Percentiles rank a stretch among this genome's conserved stretches.
Conservation (phyloP, 2,329 filamentous ascomycete genomes). For the Fusarium compactum region DNA sequence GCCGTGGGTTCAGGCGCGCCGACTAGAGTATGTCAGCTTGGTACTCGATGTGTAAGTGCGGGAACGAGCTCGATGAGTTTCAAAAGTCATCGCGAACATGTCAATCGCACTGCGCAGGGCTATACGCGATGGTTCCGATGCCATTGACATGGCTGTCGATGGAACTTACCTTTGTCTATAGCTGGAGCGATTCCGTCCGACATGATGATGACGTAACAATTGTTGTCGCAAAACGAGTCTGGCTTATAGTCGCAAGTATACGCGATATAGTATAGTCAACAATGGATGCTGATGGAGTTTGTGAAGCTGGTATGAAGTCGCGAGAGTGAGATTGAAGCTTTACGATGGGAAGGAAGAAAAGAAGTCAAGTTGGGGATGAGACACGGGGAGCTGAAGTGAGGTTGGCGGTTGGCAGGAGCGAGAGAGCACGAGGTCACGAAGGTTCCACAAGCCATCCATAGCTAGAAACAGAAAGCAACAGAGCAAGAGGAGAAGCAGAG, state of each 20-base stretch:
- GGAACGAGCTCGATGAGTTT: not conserved
- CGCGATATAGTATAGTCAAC: slow-evolving; percentile 16
- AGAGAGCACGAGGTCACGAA: slow-evolving; percentile 49
- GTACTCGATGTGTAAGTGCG: slow-evolving; percentile 8
- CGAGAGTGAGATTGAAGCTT: slow-evolving; percentile 17
- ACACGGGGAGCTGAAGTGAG: slow-evolving; percentile 41
- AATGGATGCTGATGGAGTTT: slow-evolving; percentile 16
- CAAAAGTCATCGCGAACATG: slow-evolving; percentile 6
- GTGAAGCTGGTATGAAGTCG: slow-evolving; percentile 21
- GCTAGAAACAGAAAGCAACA: slow-evolving; percentile 18
- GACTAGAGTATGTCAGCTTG: slow-evolving; percentile 44
- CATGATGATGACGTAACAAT: slow-evolving; percentile 53
- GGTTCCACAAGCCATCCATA: slow-evolving; percentile 45
- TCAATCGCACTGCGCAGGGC: slow-evolving; percentile 33
- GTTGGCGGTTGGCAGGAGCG: slow-evolving; percentile 34
- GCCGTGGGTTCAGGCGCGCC: slow-evolving; percentile 48
- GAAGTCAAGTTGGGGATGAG: slow-evolving; percentile 40
- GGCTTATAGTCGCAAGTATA: slow-evolving; percentile 29
- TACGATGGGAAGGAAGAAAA: slow-evolving; percentile 33
- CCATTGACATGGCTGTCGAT: slow-evolving; percentile 33
- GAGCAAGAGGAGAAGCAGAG: slow-evolving; percentile 16
- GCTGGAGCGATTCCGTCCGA: slow-evolving; percentile 52
- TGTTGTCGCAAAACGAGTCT: slow-evolving; percentile 36
- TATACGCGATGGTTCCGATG: slow-evolving; percentile 2
- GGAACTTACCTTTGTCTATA: slow-evolving; percentile 53